Base-by-base conservation (phyloP, 768 basidiomycete species). In the Piloderma croceum region DNA sequence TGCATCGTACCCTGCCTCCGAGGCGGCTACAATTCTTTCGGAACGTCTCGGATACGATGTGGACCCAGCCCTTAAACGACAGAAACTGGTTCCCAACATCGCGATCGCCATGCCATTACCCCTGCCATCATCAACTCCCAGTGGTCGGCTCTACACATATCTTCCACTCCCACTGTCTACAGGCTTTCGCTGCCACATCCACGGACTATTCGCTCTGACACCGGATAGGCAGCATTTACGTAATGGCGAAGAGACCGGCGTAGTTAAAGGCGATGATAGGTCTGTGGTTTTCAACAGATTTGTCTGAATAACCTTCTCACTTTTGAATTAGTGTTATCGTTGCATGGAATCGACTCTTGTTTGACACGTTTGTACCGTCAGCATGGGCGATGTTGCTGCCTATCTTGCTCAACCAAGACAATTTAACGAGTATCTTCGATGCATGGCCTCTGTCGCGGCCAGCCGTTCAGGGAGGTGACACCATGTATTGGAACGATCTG, bases 261-360 rank as follows among this genome's bases (percentile, higher is more conserved):
- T 68, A 10, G 61, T 64, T 1, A 47, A 46, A 5, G 63, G 64
- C 0, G 62, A 59, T 31, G 71, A 73, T 38, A 60, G 62, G 74
- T 74, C 46, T 34, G 67, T 57, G 19, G 6, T 31, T 34, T n/a
- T 15, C 7, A 2, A n/a, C 39, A 5, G 36, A 20, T 25, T 19
- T 35, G 29, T 15, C 9, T 6, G 15, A 36, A 7, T 25, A 13
- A 9, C 39, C 17, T 32, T 5, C 27, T 19, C 24, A n/a, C 10
- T 33, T 17, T 31, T 37, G 20, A n/a, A n/a, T n/a, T 41, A 77
- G 75, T 22, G 53, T 70, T 5, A 53, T 70, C 6, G 58, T 71
- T 2, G 62, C 65, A 47, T 77, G 75, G 75, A 77, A 77, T 43
- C 52, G 48, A 11, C 48, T 70, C 6, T 48, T 77, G 0, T 76